Conservation (phyloP, 441 rosid species). For the Corymbia citriodora region DNA sequence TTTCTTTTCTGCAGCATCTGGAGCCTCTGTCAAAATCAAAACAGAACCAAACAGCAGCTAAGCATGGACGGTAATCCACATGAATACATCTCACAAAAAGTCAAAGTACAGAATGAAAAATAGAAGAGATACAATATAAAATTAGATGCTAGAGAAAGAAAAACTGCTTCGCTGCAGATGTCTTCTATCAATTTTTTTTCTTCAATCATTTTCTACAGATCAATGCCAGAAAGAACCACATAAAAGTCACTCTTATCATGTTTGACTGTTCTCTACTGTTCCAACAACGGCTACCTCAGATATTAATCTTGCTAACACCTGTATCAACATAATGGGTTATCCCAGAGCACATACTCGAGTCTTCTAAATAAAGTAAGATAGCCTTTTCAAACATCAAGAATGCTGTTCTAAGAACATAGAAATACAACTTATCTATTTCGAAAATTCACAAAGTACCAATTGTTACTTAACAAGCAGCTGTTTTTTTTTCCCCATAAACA, state of each 20-base stretch:
- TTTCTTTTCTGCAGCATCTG: conserved; percentile 44
- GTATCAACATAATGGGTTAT: not conserved
- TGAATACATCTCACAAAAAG: not conserved
- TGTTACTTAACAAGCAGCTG: not conserved
- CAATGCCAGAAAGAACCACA: not conserved
- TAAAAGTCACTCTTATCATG: not conserved
- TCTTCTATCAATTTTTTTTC: not conserved
- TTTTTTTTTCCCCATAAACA: not conserved
- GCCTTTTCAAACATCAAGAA: not conserved
- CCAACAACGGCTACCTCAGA: not conserved
- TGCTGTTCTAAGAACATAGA: not conserved
- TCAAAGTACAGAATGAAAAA: not conserved
- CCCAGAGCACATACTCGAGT: not conserved
- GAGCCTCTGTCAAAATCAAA: conserved; percentile 37
- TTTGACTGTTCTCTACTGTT: not conserved
- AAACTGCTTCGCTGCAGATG: not conserved
- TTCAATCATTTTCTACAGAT: not conserved
- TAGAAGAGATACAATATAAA: not conserved
- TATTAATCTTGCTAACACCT: not conserved
- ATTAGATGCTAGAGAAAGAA: not conserved
- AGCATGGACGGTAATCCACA: not conserved
- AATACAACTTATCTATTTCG: not conserved
- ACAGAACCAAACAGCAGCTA: not conserved
- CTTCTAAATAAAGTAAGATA: not conserved
- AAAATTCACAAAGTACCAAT: not conserved